Base-by-base conservation (phyloP, 179 eudicot genomes). In the Beta corolliflora region DNA sequence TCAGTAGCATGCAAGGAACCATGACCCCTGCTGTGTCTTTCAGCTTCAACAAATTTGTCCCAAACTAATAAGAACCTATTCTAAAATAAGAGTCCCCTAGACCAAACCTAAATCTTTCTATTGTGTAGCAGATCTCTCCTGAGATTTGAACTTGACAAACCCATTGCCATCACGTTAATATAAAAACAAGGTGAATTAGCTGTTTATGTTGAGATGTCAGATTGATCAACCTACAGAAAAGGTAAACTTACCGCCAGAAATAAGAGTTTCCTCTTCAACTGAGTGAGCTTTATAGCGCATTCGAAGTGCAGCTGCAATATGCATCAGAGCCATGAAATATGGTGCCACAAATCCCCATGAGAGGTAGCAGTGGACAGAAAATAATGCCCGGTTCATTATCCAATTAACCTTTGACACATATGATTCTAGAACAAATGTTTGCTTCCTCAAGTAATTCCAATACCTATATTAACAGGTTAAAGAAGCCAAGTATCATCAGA, bases 371-470 rank as follows among this genome's bases (percentile, higher is more conserved):
- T 95, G 99, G 58, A 82, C 60, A 78, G 91, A 85, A 88, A 96
- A 96, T 84, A 96, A 88, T 25, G 96, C 97, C 19, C 94, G 94
- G 88, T 94, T 96, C 99, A 96, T 96, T 14, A 91, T 86, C 96
- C 93, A 88, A 81, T 96, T 96, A 58, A 92, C 91, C 82, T 85
- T 86, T 55, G 99, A 84, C 31, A 97, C 81, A 68, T 94, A 95
- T 55, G 99, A 94, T 85, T 95, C 98, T 82, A 95, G 83, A 77
- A 96, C 99, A 87, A 96, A 96, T 68, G 99, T 96, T 88, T 95
- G 99, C 86, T 95, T 95, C 86, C 99, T 90, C 88, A 95, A 87
- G 87, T 95, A 96, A 85, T 96, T 96, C 99, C 99, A 96, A 73
- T 96, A 96, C 91, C 99, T 96, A 67, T 60, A 87, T 75, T 56